Evolutionary conservation across 129 eudicot species (phyloP).

Genomic region (Smallanthus sonchifolius): DNA sequence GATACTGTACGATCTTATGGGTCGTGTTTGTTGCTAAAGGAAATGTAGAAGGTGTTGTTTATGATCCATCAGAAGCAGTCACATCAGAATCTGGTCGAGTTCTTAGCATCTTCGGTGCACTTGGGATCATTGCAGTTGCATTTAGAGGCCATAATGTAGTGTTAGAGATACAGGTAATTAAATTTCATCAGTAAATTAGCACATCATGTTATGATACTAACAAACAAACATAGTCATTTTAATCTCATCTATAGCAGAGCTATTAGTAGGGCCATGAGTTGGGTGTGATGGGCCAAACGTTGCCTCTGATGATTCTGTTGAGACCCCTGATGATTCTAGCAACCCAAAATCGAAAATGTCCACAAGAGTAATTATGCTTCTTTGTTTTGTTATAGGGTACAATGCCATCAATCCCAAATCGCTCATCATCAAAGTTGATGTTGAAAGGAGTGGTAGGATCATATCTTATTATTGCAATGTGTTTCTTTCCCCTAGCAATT

Average conservation of each 20-base stretch:
- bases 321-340: too few species aligned
- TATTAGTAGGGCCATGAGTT: background rate
- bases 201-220: background rate
- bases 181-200: background rate
- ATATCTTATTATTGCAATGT: slow-evolving; percentile 42
- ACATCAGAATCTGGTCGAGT: slow-evolving; percentile 10
- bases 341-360: too few species aligned
- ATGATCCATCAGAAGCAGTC: slow-evolving; percentile 3
- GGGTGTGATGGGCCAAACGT: too few species aligned
- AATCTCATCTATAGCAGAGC: background rate
- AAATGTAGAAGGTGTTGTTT: slow-evolving; percentile 12
- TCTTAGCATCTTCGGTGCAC: slow-evolving; percentile 35
- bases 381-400: slow-evolving; percentile 48
- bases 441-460: slow-evolving; percentile 45
- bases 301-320: too few species aligned
- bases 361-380: too few species aligned
- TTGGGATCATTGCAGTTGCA: slow-evolving; percentile 48
- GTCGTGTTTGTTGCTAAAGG: slow-evolving; percentile 33
- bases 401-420: slow-evolving; percentile 33
- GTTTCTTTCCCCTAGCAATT: slow-evolving; percentile 60
- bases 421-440: slow-evolving; percentile 44
- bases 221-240: too few species aligned
- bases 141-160: slow-evolving; percentile 85
- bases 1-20: slow-evolving; percentile 46
- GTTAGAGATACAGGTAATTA: slow-evolving; percentile 80